phyloP scores from a whole-genome alignment of 768 basidiomycete genomes.

The Pleurotus ostreatus region DNA sequence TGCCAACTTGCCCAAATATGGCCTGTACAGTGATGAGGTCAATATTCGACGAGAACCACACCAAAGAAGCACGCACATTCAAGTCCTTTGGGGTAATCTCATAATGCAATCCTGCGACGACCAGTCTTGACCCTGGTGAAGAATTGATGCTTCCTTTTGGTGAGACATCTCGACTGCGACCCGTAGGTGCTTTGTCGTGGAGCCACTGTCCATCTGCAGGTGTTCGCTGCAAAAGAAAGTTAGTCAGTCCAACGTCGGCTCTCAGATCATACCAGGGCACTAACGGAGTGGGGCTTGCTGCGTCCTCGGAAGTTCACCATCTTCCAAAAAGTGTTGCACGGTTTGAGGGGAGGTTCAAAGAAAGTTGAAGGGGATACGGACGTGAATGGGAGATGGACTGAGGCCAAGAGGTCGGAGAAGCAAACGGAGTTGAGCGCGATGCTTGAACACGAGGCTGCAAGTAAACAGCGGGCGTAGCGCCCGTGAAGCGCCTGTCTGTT shows the following conservation, averaged over 20 bases:
- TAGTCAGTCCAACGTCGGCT: neutral
- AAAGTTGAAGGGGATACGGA: neutral
- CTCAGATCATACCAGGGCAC: neutral
- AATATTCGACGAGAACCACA: conserved; percentile 5
- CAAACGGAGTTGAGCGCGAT: neutral
- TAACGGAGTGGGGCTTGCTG: conserved; percentile 3
- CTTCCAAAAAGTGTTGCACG: neutral
- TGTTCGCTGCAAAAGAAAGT: neutral
- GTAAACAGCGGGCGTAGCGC: no score
- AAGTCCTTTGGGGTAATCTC: conserved; percentile 88
- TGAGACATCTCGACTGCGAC: conserved; percentile 25
- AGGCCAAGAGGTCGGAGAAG: neutral
- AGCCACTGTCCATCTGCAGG: conserved; percentile 64
- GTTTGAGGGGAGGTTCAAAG: no score
- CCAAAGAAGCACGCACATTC: conserved; percentile 49
- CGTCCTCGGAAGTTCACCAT: neutral
- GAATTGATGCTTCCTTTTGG: conserved; percentile 20
- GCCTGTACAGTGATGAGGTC: conserved; percentile 37
- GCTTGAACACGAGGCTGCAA: no score
- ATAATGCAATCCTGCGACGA: conserved; percentile 88
- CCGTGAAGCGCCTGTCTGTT: neutral
- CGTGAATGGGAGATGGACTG: neutral
- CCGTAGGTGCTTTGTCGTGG: conserved; percentile 68
- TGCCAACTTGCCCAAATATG: conserved; percentile 91
- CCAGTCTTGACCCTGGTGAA: conserved; percentile 50